Percentiles rank a stretch among this genome's conserved stretches.
Evolutionary conservation across 2,329 filamentous ascomycete species (phyloP).

Genomic region (Alternaria tenuissima): DNA sequence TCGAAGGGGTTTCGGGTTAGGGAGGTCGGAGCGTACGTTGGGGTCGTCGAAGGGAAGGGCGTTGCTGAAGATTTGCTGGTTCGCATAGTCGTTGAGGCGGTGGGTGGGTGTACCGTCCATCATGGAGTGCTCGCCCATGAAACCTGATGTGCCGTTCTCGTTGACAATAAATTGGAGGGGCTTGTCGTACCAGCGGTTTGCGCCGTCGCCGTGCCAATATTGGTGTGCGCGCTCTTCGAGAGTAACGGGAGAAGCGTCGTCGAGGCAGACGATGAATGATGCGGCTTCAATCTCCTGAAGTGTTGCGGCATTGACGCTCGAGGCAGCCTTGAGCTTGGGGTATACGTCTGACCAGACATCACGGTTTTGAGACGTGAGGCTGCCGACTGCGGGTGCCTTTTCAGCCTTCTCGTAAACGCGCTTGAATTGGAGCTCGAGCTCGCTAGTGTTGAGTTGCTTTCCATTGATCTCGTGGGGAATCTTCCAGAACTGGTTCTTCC

Average conservation of each 20-base stretch:
- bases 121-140: conserved; percentile 99
- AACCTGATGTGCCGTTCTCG: conserved; percentile 96
- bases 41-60: conserved; percentile 89
- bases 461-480: conserved; percentile 81
- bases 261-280: conserved; percentile 91
- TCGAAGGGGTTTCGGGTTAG: conserved; percentile 78
- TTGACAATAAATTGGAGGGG: conserved; percentile 97
- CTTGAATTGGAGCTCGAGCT: conserved; percentile 89
- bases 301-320: conserved; percentile 77
- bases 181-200: conserved; percentile 98
- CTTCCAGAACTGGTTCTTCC: conserved; percentile 99
- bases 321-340: conserved; percentile 72
- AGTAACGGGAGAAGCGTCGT: conserved; percentile 89
- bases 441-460: conserved; percentile 83
- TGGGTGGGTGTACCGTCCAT: conserved; percentile 99
- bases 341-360: conserved; percentile 85
- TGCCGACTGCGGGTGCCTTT: conserved; percentile 75
- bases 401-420: conserved; percentile 79
- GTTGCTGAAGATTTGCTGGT: conserved; percentile 90
- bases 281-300: conserved; percentile 86
- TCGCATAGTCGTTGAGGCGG: conserved; percentile 93
- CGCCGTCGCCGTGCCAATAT: conserved; percentile 98
- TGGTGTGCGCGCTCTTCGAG: conserved; percentile 93
- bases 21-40: conserved; percentile 78
- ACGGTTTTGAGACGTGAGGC: conserved; percentile 89